Evolutionary conservation across 2,329 filamentous ascomycete genomes (phyloP).

Genomic region (Venturia oleaginea): DNA sequence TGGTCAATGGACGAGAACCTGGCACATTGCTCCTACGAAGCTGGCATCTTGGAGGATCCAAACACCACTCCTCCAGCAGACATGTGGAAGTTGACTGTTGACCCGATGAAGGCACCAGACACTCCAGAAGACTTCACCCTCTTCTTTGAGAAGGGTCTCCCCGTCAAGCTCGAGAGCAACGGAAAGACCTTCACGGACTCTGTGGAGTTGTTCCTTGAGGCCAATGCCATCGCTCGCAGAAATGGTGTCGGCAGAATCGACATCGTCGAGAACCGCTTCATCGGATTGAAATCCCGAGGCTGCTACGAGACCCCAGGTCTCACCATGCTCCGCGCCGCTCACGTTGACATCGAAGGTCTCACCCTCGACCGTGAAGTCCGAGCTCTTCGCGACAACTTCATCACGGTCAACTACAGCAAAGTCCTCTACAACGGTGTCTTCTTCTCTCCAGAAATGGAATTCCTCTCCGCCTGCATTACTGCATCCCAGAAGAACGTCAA

Average conservation of each 20-base stretch:
- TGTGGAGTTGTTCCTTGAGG: constrained; percentile 61
- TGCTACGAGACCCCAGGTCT: constrained; percentile 58
- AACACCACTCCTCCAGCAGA: constrained; percentile 59
- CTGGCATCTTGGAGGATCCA: constrained; percentile 62
- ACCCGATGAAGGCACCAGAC: constrained; percentile 61
- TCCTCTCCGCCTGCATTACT: constrained; percentile 50
- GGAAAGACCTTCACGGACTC: constrained; percentile 52
- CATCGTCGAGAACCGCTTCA: constrained; percentile 75
- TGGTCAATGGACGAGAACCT: constrained; percentile 61
- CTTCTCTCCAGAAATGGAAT: constrained; percentile 63
- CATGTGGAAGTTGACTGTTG: constrained; percentile 65
- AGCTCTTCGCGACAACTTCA: constrained; percentile 60
- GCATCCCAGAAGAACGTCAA: constrained; percentile 45
- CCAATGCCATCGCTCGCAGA: constrained; percentile 61
- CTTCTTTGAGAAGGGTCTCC: constrained; percentile 66
- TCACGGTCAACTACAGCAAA: constrained; percentile 55
- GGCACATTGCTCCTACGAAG: constrained; percentile 73
- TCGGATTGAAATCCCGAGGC: constrained; percentile 70
- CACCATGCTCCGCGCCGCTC: constrained; percentile 44
- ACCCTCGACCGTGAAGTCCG: constrained; percentile 59
- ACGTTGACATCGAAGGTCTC: constrained; percentile 56
- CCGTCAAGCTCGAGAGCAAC: constrained; percentile 49
- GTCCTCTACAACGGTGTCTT: constrained; percentile 44
- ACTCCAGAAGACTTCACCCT: constrained; percentile 62
- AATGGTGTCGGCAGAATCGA: constrained; percentile 74